Evolutionary conservation across 129 eudicot genomes (phyloP).

Genomic region (Sambucus nigra): DNA sequence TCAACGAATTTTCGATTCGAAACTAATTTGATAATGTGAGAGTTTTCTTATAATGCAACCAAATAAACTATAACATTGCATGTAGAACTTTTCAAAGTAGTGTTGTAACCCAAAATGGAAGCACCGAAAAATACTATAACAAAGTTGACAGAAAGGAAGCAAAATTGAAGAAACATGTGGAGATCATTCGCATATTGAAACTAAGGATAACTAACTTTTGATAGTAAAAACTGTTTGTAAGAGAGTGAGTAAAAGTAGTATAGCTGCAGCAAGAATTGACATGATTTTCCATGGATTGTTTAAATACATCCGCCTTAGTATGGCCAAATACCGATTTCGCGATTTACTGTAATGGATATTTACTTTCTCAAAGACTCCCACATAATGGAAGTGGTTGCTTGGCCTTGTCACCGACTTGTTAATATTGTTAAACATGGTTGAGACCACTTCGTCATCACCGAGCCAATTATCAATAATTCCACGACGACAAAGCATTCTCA

Average conservation of each 20-base stretch:
- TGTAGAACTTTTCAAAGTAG: too few species aligned
- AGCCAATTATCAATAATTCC: slow-evolving; percentile 9
- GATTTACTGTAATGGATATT: slow-evolving; percentile 3
- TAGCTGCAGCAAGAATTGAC: slow-evolving; percentile 14
- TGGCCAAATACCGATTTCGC: slow-evolving; percentile 10
- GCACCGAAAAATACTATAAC: too few species aligned
- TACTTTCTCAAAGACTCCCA: not conserved
- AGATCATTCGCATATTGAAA: too few species aligned
- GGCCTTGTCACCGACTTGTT: not conserved
- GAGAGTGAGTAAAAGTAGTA: not conserved
- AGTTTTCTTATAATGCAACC: too few species aligned
- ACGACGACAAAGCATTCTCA: not conserved
- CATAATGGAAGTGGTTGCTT: not conserved
- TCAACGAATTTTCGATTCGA: too few species aligned
- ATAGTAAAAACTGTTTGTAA: slow-evolving; percentile 3
- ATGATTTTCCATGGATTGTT: slow-evolving; percentile 16
- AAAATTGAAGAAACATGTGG: too few species aligned
- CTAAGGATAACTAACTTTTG: not conserved
- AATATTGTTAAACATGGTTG: slow-evolving; percentile 5
- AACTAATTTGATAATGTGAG: too few species aligned
- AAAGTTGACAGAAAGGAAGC: too few species aligned
- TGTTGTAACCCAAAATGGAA: too few species aligned
- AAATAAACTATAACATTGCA: too few species aligned
- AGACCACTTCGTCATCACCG: slow-evolving; percentile 13
- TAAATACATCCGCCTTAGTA: slow-evolving; percentile 8